Evolutionary conservation across 1,139 yeast species (phyloP), one percentile per base, ranked within the genome.

Genomic region (Debaryomycetaceae sp.): DNA sequence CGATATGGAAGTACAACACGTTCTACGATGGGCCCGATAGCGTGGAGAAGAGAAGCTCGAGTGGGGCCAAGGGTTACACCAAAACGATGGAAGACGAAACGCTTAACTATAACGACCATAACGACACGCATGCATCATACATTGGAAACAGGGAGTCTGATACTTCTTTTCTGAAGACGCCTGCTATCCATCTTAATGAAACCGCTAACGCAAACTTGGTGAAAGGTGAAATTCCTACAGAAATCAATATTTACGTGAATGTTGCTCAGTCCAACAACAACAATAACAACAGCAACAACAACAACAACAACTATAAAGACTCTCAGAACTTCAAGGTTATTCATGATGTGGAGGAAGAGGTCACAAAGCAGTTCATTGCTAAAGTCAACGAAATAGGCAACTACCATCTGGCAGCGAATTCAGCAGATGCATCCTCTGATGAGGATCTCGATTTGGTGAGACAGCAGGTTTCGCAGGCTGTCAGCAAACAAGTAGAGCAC

Each of bases 1-100:
- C 78, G 48, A 74, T 83, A 8, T 69, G 73, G 67, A 72, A 70
- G 45, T 56, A 63, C 49, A 61, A 53, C 19, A 59, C 60, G 5
- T 46, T 57, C 31, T 39, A 44, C 37, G 43, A 42, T 6, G 24
- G 15, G n/a, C 26, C 26, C 7, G 30, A 33, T 11, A 17, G 29
- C 5, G 32, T 13, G 34, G 17, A 28, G 17, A 31, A 19, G 16
- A 33, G 35, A 14, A 31, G 38, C 26, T 14, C 16, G 11, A 41
- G 38, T 14, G 41, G 44, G 17, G 33, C 38, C 8, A 41, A 34
- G 30, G 13, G 6, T 5, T 29, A 6, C 17, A 33, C 22, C 13
- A 39, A 18, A 6, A n/a, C 28, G n/a, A n/a, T 11, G 9, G 35
- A 34, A 17, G 33, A 26, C 11, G 33, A 29, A 16, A 22, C 4